Evolutionary conservation across 306 rosid genomes (phyloP), one percentile per base, ranked within the genome.

Genomic region (Abrus pulchellus): DNA sequence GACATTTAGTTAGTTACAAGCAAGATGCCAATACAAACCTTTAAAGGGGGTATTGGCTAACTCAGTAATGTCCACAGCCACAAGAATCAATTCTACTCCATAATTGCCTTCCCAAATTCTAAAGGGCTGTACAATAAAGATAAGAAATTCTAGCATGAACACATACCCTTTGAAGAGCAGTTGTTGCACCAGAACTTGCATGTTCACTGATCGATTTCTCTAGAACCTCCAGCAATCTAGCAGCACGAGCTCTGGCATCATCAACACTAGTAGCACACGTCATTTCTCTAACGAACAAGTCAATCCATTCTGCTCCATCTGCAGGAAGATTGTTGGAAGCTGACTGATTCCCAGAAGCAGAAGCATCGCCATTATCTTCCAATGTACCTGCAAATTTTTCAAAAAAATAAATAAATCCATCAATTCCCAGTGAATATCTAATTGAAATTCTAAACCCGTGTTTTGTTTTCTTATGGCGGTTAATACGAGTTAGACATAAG

Each of bases 221-320:
- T 62, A 95, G 80, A 82, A 84, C 87, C 86, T 89, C 96, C 7
- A 95, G 87, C 62, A 90, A 80, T 81, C 90, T 90, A 54, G 97
- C 82, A 73, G 97, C 98, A 41, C 98, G 99, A 1, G 87, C 86
- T 76, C 91, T 89, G 27, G 96, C 96, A 89, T 93, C 96, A 60
- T 93, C 98, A 74, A 93, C 76, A 61, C 87, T 91, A 52, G 87
- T 84, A 55, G 98, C 97, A 67, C 83, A 85, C 65, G 80, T 80
- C 92, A 93, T 91, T 80, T 95, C 99, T 60, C 84, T 87, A 30
- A 95, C 98, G 61, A 95, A 90, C 79, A 93, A 87, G 49, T 93
- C 92, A 32, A 93, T 89, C 99, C 99, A 95, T 83, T 91, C 97
- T 0, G 87, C 89, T 80, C 99, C 97, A 83, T 91, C 91, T 0